These are phyloP conservation scores for Nicotiana otophora DNA, from an alignment of 257 asterid genomes.

Conservation along the genomic window DNA sequence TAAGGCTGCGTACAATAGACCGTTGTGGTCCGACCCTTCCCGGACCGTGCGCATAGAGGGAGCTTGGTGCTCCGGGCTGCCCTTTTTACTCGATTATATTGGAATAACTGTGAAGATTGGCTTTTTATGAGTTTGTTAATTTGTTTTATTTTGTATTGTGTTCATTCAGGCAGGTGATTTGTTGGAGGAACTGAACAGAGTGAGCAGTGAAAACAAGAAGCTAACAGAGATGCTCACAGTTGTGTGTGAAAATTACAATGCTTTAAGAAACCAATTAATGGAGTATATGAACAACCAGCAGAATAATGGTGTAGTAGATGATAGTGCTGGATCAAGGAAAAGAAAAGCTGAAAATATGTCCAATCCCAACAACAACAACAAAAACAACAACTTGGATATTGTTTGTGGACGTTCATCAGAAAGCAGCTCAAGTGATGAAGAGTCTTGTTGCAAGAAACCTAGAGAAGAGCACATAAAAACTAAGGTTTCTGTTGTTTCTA, in stretches of 20 bases:
- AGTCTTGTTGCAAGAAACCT: conserved; percentile 51
- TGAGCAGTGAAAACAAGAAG: conserved; percentile 83
- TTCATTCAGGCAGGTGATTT: conserved; percentile 44
- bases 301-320: background rate
- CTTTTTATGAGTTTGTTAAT: background rate
- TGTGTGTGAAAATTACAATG: conserved; percentile 70
- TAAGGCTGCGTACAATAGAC: too few species aligned
- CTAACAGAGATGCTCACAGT: conserved; percentile 59
- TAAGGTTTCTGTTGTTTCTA: conserved; percentile 47
- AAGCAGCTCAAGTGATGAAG: conserved; percentile 85
- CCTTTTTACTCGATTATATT: too few species aligned
- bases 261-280: conserved; percentile 43
- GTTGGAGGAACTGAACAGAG: conserved; percentile 65
- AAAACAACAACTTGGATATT: conserved; percentile 7
- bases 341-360: conserved; percentile 49
- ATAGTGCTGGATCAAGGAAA: conserved; percentile 40
- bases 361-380: conserved; percentile 16
- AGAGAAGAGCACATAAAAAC: conserved; percentile 46
- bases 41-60: too few species aligned
- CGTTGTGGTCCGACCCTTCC: too few species aligned
- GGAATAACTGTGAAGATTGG: too few species aligned
- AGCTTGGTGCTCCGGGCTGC: too few species aligned
- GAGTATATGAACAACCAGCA: conserved; percentile 45
- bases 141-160: background rate
- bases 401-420: conserved; percentile 29